phyloP scores from a whole-genome alignment of 2,329 filamentous ascomycete species.

The Graphilbum sp. region DNA sequence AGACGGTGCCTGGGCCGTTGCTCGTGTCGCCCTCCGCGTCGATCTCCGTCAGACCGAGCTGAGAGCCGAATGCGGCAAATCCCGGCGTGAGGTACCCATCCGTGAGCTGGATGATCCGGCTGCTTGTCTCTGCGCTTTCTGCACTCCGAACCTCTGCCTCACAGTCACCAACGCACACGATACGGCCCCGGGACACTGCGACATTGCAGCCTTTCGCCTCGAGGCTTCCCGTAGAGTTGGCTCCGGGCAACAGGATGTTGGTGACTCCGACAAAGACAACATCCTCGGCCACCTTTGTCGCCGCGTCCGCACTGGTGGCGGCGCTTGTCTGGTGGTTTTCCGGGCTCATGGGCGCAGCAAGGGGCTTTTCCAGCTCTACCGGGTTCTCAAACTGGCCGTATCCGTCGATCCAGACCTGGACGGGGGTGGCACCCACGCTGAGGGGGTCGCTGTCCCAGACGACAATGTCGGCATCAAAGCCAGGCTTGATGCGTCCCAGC shows the following conservation, averaged over 20 bases:
- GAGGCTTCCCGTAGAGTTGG: too few species aligned
- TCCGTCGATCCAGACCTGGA: constrained; percentile 49
- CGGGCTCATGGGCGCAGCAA: constrained; percentile 20
- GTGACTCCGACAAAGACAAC: constrained; percentile 41
- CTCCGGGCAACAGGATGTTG: constrained; percentile 30
- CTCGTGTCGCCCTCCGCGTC: constrained; percentile 37
- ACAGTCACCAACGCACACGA: constrained; percentile 41
- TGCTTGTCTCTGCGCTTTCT: constrained; percentile 7
- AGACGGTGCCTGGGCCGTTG: constrained; percentile 30
- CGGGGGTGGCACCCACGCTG: constrained; percentile 39
- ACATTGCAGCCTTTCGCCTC: too few species aligned
- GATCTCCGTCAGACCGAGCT: constrained; percentile 47
- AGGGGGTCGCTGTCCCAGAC: constrained; percentile 49
- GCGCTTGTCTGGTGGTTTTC: constrained; percentile 16
- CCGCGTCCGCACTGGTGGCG: constrained; percentile 21
- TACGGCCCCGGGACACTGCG: constrained; percentile 32
- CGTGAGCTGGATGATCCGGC: constrained; percentile 27
- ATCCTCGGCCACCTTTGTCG: constrained; percentile 16
- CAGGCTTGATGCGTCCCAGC: constrained; percentile 43
- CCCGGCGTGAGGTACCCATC: constrained; percentile 45
- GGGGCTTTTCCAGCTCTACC: constrained; percentile 35
- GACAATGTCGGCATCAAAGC: constrained; percentile 44
- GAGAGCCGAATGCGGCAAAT: constrained; percentile 43
- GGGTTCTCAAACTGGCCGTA: constrained; percentile 38
- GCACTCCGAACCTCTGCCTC: constrained; percentile 22